Evolutionary conservation across 305 asterid species (phyloP).

Genomic region (Fraxinus sp.): DNA sequence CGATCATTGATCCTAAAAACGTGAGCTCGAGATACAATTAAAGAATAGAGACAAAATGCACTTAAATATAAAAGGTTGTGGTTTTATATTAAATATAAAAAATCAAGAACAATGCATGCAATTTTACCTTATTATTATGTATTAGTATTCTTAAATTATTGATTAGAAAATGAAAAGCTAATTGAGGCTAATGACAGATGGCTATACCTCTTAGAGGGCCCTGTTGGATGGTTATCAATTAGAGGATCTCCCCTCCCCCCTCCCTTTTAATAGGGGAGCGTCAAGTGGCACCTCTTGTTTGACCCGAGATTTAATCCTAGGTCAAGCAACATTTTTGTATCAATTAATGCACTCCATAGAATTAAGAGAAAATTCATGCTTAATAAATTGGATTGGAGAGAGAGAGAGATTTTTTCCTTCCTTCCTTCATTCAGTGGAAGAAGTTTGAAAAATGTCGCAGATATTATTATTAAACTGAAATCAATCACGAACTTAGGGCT

Average conservation of each 20-base stretch:
- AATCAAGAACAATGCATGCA: too few species aligned
- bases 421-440: too few species aligned
- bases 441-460: background rate
- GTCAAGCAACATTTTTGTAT: too few species aligned
- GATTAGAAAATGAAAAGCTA: background rate
- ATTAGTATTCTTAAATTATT: background rate
- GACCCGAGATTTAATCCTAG: too few species aligned
- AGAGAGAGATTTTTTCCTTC: too few species aligned
- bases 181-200: background rate
- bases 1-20: background rate
- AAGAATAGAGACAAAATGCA: background rate
- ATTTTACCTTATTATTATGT: background rate
- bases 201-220: background rate
- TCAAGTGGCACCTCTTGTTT: too few species aligned
- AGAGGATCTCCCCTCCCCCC: too few species aligned
- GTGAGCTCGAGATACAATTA: background rate
- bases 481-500: background rate
- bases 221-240: background rate
- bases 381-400: background rate
- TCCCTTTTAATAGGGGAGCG: too few species aligned
- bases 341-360: background rate
- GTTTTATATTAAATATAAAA: too few species aligned
- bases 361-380: background rate
- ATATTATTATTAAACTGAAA: background rate
- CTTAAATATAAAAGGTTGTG: background rate